These are phyloP conservation scores for Gypsophila paniculata DNA, from an alignment of 179 eudicot genomes.

Conservation along the genomic window DNA sequence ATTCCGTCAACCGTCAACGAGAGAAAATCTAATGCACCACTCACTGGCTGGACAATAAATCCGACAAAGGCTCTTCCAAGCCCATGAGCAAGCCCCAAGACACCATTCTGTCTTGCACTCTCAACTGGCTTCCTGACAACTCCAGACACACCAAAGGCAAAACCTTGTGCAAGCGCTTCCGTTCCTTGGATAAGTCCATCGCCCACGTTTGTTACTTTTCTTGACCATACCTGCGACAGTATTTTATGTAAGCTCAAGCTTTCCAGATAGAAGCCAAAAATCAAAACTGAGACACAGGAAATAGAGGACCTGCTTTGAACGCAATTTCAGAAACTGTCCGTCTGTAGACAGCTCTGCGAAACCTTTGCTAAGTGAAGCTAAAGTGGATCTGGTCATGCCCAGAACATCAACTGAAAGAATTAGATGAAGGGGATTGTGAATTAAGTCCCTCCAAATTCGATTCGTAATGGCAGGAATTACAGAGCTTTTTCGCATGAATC, in stretches of 20 bases:
- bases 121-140: slow-evolving; percentile 91
- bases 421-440: slow-evolving; percentile 91
- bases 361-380: slow-evolving; percentile 95
- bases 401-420: slow-evolving; percentile 91
- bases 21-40: slow-evolving; percentile 97
- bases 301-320: slow-evolving; percentile 77
- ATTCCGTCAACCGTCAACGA: slow-evolving; percentile 96
- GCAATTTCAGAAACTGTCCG: slow-evolving; percentile 92
- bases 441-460: slow-evolving; percentile 91
- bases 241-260: slow-evolving; percentile 19
- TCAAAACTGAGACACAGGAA: slow-evolving; percentile 13
- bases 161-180: slow-evolving; percentile 98
- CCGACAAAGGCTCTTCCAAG: slow-evolving; percentile 90
- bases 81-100: slow-evolving; percentile 96
- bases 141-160: slow-evolving; percentile 97
- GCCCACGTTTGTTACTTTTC: slow-evolving; percentile 90
- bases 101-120: slow-evolving; percentile 93
- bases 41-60: slow-evolving; percentile 85
- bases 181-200: slow-evolving; percentile 97
- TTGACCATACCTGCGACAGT: slow-evolving; percentile 70
- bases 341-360: slow-evolving; percentile 98
- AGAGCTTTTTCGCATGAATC: slow-evolving; percentile 95
- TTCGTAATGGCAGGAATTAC: slow-evolving; percentile 80
- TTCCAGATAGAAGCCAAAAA: neutral
- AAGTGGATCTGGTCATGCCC: slow-evolving; percentile 96